Evolutionary conservation across 345 rosid species (phyloP), one percentile per base, ranked within the genome.

Genomic region (Eucalyptus marginata): DNA sequence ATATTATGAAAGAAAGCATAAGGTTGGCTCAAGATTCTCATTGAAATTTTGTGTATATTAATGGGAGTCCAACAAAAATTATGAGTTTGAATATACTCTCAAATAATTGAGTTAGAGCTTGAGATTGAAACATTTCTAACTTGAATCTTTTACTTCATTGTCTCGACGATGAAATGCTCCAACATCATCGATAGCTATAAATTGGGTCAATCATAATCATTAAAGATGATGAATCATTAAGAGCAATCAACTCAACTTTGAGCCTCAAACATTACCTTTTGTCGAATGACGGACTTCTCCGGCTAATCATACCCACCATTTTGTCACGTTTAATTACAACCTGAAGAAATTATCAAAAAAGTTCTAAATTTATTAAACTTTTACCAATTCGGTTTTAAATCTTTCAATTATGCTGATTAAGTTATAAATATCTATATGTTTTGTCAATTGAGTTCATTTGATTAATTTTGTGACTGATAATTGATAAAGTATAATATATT

Each of bases 321-420:
- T 18, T 10, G 7, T 3, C 0, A 2, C 0, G 3, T 11, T 17
- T 18, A 8, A 68, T 5, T 36, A 33, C 13, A 17, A 16, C 17
- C 5, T 17, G 24, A 56, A 3, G 6, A 56, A 22, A 56, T 56
- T 24, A 22, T 56, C 0, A 24, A 10, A 54, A 56, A 22, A 22
- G 0, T 56, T 24, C 0, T 56, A 56, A 56, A 56, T 56, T 0
- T 24, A 18, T 7, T 52, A 52, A 52, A 8, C 0, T 4, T 56
- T 24, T 24, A 56, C 2, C 29, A 22, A 56, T 56, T 56, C 0
- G 0, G 0, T 24, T 0, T 8, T 56, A 56, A 24, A 24, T 9
- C 0, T 56, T 56, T 56, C 0, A 56, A 56, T 56, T 56, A 0
- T 56, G 1, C 0, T 56, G 24, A 56, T 8, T 56, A 29, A 56